These are phyloP conservation scores for Alternaria consortialis DNA, from an alignment of 2,329 filamentous ascomycete genomes.

Conservation along the genomic window DNA sequence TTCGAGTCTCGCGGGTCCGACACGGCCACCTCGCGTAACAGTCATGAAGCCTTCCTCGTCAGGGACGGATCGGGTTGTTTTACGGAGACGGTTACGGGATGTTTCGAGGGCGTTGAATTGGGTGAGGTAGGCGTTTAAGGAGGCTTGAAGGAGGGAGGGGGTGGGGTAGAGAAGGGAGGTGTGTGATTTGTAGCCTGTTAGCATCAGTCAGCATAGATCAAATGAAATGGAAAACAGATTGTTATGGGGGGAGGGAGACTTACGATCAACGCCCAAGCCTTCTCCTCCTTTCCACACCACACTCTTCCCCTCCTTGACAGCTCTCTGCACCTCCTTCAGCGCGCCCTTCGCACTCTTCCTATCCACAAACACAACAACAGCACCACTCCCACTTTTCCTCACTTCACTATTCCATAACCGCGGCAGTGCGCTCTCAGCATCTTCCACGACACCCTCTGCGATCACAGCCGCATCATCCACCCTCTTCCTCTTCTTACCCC, in stretches of 20 bases:
- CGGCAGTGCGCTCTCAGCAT: conserved; percentile 71
- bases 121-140: conserved; percentile 86
- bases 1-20: conserved; percentile 76
- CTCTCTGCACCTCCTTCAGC: conserved; percentile 76
- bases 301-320: conserved; percentile 64
- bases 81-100: conserved; percentile 68
- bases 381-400: conserved; percentile 77
- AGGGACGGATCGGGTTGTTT: conserved; percentile 76
- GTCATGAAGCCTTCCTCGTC: conserved; percentile 97
- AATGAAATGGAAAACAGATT: too few species aligned
- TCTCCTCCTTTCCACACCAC: conserved; percentile 72
- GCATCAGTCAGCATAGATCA: conserved; percentile 27
- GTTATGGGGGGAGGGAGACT: conserved; percentile 31
- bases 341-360: conserved; percentile 77
- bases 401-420: conserved; percentile 76
- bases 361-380: conserved; percentile 85
- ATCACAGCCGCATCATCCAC: conserved; percentile 43
- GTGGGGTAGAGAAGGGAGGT: conserved; percentile 76
- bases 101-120: conserved; percentile 75
- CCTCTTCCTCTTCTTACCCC: conserved; percentile 66
- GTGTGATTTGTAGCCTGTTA: conserved; percentile 68
- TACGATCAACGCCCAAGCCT: conserved; percentile 61
- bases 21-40: conserved; percentile 76
- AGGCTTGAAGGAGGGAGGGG: conserved; percentile 70
- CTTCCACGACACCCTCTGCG: conserved; percentile 58